phyloP scores from a whole-genome alignment of 2,329 filamentous ascomycete genomes.

The Nemania sp. region DNA sequence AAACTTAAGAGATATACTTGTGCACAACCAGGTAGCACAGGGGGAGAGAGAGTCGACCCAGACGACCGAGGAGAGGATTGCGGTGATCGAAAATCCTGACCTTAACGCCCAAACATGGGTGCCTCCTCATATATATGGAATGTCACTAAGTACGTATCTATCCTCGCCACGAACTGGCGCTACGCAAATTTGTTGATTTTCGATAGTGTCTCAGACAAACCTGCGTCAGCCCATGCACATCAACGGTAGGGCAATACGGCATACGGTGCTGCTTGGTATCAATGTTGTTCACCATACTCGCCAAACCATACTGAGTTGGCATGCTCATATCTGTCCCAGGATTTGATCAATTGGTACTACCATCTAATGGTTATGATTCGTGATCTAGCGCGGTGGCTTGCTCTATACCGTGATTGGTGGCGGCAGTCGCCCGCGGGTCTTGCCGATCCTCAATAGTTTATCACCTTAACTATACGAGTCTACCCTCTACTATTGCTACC shows the following conservation, averaged over 20 bases:
- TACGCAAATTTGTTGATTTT: slow-evolving; percentile 11
- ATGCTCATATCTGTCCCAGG: neutral
- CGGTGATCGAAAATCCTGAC: neutral
- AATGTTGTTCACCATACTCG: neutral
- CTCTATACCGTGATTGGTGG: slow-evolving; percentile 29
- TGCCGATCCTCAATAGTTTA: slow-evolving; percentile 33
- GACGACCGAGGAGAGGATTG: slow-evolving; percentile 7
- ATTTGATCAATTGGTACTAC: slow-evolving; percentile 9
- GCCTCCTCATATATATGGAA: slow-evolving; percentile 23
- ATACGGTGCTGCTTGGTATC: slow-evolving; percentile 19
- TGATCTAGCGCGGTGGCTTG: slow-evolving; percentile 10
- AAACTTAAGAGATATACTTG: neutral
- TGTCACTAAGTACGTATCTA: slow-evolving; percentile 17
- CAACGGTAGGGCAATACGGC: slow-evolving; percentile 18
- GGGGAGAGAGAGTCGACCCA: neutral
- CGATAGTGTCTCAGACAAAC: slow-evolving; percentile 26
- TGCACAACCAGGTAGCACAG: neutral
- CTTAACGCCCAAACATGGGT: neutral
- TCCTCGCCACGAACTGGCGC: slow-evolving; percentile 21
- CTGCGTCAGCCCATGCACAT: slow-evolving; percentile 24
- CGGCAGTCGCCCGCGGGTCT: slow-evolving; percentile 19
- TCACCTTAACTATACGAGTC: neutral
- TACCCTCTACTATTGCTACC: neutral
- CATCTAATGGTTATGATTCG: slow-evolving; percentile 7
- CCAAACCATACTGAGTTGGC: neutral